A percentile compares a stretch with the other conserved stretches of the same genome.
Conservation (phyloP, 2,329 filamentous ascomycete genomes). For the Aspergillus terreus region DNA sequence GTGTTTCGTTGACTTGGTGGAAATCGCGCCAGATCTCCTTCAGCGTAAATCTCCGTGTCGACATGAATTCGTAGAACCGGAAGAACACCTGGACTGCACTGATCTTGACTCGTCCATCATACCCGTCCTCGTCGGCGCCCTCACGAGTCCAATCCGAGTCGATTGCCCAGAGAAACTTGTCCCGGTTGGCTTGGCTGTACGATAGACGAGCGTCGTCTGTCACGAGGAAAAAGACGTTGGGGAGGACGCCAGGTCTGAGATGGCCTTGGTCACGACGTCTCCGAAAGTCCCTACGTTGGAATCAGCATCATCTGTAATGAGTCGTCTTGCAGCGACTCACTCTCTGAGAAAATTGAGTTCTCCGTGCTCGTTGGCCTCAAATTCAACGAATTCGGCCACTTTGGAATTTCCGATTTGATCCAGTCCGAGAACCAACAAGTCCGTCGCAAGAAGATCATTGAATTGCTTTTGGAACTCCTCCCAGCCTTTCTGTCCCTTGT, state of each 20-base stretch:
- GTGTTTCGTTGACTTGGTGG: background rate
- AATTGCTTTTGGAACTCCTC: background rate
- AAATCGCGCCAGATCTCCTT: conserved; percentile 15
- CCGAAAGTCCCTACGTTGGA: background rate
- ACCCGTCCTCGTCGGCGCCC: conserved; percentile 9
- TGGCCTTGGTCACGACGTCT: background rate
- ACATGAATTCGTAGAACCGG: conserved; percentile 14
- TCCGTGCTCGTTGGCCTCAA: background rate
- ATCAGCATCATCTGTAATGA: background rate
- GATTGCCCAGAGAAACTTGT: background rate
- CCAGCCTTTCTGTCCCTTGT: conserved; percentile 1
- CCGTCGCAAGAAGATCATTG: background rate
- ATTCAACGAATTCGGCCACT: background rate
- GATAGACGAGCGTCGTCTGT: background rate
- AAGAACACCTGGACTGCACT: conserved; percentile 1
- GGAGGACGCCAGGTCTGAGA: background rate
- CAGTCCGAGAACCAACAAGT: background rate
- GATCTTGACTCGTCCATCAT: conserved; percentile 12
- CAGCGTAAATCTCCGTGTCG: conserved; percentile 3
- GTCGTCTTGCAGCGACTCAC: background rate
- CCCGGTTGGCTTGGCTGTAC: background rate
- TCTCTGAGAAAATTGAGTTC: background rate
- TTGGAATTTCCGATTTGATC: background rate
- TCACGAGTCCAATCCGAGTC: background rate
- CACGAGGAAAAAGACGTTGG: background rate